phyloP scores from a whole-genome alignment of 176 grass and related monocot species.

The Triticum monococcum region DNA sequence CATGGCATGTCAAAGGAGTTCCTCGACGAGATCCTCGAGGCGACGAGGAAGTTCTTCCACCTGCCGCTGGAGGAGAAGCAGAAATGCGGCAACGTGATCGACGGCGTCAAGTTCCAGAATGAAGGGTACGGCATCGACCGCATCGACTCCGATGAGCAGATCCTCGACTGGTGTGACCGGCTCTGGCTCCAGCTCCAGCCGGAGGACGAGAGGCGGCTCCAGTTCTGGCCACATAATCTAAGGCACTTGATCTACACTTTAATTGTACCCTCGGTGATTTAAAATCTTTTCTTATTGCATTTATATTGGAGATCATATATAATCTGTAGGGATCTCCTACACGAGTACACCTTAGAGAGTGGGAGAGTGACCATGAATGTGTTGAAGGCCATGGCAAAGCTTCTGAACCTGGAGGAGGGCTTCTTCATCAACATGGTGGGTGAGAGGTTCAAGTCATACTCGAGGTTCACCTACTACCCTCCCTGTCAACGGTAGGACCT shows the following conservation, averaged over 20 bases:
- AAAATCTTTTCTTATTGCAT: too few species aligned
- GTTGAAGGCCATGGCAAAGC: constrained; percentile 32
- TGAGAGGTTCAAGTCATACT: not conserved
- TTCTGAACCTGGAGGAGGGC: constrained; percentile 25
- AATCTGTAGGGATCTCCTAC: constrained; percentile 12
- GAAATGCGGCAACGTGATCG: constrained; percentile 34
- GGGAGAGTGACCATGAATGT: constrained; percentile 20
- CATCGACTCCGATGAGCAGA: constrained; percentile 43
- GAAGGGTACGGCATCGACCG: constrained; percentile 64
- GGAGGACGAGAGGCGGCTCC: constrained; percentile 23
- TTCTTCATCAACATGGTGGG: constrained; percentile 44
- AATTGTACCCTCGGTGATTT: too few species aligned
- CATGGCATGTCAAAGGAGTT: constrained; percentile 35
- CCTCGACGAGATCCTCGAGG: constrained; percentile 26
- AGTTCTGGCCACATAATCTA: constrained; percentile 37
- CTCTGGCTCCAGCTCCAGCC: constrained; percentile 50
- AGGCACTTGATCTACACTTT: too few species aligned
- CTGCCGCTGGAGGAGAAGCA: constrained; percentile 46
- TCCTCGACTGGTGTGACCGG: constrained; percentile 55
- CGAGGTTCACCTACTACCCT: constrained; percentile 57
- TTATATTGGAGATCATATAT: too few species aligned
- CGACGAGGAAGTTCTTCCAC: constrained; percentile 53
- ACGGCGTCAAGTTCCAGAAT: constrained; percentile 29
- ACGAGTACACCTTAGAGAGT: constrained; percentile 36
- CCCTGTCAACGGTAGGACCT: constrained; percentile 48